These are phyloP conservation scores for Nelumbo lutea DNA, from an alignment of 164 flowering plant species.

Conservation along the genomic window DNA sequence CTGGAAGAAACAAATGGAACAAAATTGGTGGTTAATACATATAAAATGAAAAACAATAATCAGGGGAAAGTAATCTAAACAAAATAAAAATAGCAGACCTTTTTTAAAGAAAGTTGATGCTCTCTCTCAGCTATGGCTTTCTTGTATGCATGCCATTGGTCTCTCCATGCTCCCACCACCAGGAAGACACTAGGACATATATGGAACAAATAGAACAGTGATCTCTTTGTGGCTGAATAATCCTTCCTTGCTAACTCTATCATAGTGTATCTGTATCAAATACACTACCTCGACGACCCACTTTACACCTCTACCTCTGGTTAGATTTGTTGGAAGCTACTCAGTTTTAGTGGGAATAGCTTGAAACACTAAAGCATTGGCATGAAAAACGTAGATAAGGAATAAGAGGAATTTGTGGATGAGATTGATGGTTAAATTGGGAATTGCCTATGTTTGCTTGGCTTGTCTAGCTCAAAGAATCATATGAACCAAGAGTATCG, in stretches of 20 bases:
- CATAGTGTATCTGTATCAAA: constrained; percentile 80
- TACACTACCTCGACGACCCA: too few relatives aligned
- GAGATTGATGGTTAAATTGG: too few relatives aligned
- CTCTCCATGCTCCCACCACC: constrained; percentile 71
- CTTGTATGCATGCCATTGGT: constrained; percentile 71
- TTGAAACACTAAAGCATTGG: too few relatives aligned
- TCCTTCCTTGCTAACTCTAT: constrained; percentile 91
- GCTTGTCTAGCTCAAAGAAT: too few relatives aligned
- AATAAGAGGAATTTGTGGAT: too few relatives aligned
- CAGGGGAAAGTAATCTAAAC: background rate
- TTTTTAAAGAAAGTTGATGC: constrained; percentile 33
- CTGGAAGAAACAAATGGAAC: constrained; percentile 27
- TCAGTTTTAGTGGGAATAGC: too few relatives aligned
- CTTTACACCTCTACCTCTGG: too few relatives aligned
- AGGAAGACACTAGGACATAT: constrained; percentile 87
- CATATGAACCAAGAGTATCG: too few relatives aligned
- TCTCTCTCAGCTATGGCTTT: constrained; percentile 63
- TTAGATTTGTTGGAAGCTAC: too few relatives aligned
- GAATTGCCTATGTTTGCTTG: too few relatives aligned
- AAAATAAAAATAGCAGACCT: constrained; percentile 17
- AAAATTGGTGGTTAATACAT: background rate
- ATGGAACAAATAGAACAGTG: constrained; percentile 84
- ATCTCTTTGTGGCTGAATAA: constrained; percentile 87
- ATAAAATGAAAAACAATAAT: background rate
- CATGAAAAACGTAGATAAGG: too few relatives aligned